Conservation (phyloP, 768 basidiomycete species). For the Suillus fuscotomentosus region DNA sequence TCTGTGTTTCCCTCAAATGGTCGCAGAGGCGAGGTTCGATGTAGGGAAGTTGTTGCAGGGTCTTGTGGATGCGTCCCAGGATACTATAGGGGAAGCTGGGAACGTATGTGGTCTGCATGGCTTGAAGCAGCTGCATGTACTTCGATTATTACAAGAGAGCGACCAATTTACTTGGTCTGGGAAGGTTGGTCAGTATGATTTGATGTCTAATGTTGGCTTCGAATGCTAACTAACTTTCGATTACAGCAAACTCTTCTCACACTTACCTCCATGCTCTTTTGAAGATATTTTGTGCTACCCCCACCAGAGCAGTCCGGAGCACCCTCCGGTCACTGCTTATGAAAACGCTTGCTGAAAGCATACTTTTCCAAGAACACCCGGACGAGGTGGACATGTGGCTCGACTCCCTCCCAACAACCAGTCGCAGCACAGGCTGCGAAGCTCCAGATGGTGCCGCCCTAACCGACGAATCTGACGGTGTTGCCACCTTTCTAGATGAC, state of each 20-base stretch:
- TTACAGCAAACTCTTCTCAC: conserved; percentile 45
- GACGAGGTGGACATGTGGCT: conserved; percentile 79
- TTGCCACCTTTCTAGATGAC: conserved; percentile 78
- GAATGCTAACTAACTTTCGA: conserved; percentile 4
- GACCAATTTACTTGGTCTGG: conserved; percentile 79
- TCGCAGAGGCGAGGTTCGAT: conserved; percentile 83
- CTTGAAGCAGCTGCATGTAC: conserved; percentile 72
- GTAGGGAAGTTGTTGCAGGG: conserved; percentile 71
- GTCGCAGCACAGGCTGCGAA: conserved; percentile 33
- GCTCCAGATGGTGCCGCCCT: conserved; percentile 53
- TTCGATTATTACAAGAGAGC: conserved; percentile 70
- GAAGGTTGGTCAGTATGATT: conserved; percentile 56
- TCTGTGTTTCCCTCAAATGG: conserved; percentile 65
- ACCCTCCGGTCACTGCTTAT: conserved; percentile 54
- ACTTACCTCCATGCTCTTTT: conserved; percentile 76
- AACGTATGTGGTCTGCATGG: conserved; percentile 42
- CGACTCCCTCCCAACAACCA: conserved; percentile 49
- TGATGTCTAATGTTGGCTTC: neutral
- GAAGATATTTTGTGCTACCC: conserved; percentile 52
- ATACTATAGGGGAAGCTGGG: conserved; percentile 51
- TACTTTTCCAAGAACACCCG: conserved; percentile 78
- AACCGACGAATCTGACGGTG: conserved; percentile 53
- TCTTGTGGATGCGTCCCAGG: conserved; percentile 47
- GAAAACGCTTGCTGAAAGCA: conserved; percentile 64
- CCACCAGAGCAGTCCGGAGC: conserved; percentile 50